These are phyloP conservation scores for Lachnellula occidentalis DNA, from an alignment of 2,329 filamentous ascomycete genomes.

Conservation along the genomic window DNA sequence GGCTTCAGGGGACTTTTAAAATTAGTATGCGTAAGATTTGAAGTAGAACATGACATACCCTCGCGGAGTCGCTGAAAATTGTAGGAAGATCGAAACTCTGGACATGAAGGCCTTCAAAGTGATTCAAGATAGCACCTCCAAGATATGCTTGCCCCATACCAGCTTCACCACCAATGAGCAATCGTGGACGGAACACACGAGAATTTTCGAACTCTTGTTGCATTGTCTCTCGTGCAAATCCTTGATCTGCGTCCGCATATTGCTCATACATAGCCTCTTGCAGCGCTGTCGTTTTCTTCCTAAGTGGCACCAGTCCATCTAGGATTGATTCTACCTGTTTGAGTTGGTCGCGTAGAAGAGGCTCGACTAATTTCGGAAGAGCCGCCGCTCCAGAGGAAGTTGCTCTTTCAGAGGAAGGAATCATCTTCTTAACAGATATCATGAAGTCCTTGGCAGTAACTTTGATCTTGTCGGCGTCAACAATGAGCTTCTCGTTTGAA, in stretches of 20 bases:
- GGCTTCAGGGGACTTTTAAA: slow-evolving; percentile 52
- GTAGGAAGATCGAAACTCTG: slow-evolving; percentile 91
- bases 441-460: slow-evolving; percentile 94
- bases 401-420: slow-evolving; percentile 89
- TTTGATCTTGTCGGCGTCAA: slow-evolving; percentile 77
- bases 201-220: slow-evolving; percentile 77
- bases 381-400: slow-evolving; percentile 78
- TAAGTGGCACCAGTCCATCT: slow-evolving; percentile 73
- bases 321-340: slow-evolving; percentile 62
- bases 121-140: slow-evolving; percentile 76
- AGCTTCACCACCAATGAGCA: slow-evolving; percentile 73
- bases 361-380: slow-evolving; percentile 73
- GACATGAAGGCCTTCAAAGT: slow-evolving; percentile 90
- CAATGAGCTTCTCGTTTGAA: slow-evolving; percentile 81
- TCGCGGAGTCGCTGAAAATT: slow-evolving; percentile 74
- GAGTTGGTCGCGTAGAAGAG: slow-evolving; percentile 71
- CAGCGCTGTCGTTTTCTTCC: slow-evolving; percentile 80
- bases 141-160: slow-evolving; percentile 96
- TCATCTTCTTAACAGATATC: slow-evolving; percentile 92
- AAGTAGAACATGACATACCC: slow-evolving; percentile 43
- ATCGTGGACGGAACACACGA: slow-evolving; percentile 79
- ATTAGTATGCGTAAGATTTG: slow-evolving; percentile 7
- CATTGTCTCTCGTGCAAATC: slow-evolving; percentile 76
- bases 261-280: slow-evolving; percentile 92
- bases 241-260: slow-evolving; percentile 73